Percentiles rank a stretch among this genome's conserved stretches.
phyloP scores from a whole-genome alignment of 1,284 basidiomycete genomes.

The Cutaneotrichosporon cavernicola region DNA sequence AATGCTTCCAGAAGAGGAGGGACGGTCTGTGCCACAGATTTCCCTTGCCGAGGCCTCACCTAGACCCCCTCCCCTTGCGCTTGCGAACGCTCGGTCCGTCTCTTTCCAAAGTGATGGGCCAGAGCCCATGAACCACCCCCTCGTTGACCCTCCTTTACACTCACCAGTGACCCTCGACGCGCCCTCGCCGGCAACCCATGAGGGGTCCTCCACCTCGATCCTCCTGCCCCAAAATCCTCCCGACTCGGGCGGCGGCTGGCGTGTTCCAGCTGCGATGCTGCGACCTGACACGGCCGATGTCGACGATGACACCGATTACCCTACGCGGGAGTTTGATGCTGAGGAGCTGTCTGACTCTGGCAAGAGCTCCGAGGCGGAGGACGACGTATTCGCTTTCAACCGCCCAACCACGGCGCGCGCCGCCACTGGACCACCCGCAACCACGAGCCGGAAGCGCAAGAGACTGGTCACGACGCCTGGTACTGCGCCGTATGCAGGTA shows the following conservation, averaged over 20 bases:
- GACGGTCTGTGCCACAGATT: not conserved
- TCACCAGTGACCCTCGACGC: not conserved
- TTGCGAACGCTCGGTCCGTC: not conserved
- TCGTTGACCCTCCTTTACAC: not conserved
- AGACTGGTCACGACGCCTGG: not conserved
- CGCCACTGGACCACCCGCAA: not conserved
- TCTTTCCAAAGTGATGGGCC: not conserved
- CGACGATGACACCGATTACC: conserved; percentile 3
- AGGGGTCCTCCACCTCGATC: not conserved
- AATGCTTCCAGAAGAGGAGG: not conserved
- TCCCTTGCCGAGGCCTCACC: not conserved
- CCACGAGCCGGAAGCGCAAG: conserved; percentile 1
- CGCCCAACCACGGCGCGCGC: conserved; percentile 8
- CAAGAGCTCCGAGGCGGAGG: conserved; percentile 5
- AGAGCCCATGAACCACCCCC: not conserved
- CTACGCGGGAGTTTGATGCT: not conserved
- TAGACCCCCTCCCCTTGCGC: not conserved
- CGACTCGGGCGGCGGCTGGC: conserved; percentile 1
- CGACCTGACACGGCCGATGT: conserved; percentile 6
- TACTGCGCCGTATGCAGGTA: not conserved
- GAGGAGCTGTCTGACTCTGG: conserved; percentile 4
- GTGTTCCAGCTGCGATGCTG: not conserved
- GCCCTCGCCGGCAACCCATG: not conserved
- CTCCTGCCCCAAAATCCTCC: not conserved
- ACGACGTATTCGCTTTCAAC: conserved; percentile 14